Conservation (phyloP, 805 yeast species). For the Metahyphopichia silvanorum region DNA sequence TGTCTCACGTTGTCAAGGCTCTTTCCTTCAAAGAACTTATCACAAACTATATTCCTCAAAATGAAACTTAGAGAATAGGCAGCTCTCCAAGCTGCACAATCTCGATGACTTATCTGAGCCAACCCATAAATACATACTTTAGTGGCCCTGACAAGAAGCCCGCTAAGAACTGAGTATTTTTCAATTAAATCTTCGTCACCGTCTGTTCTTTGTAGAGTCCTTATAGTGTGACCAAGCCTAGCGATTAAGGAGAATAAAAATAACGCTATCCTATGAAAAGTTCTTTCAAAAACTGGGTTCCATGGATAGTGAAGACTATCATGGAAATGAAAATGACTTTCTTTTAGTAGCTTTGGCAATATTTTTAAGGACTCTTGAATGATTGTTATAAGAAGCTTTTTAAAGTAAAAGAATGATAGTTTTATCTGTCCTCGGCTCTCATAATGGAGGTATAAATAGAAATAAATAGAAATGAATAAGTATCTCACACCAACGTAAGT, state of each 20-base stretch:
- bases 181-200: not conserved
- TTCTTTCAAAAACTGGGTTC: constrained; percentile 5
- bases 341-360: constrained; percentile 6
- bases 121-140: constrained; percentile 10
- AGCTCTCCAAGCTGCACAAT: constrained; percentile 17
- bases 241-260: constrained; percentile 6
- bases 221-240: constrained; percentile 4
- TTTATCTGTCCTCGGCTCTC: constrained; percentile 5
- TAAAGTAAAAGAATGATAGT: constrained; percentile 11
- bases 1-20: not conserved
- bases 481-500: constrained; percentile 7
- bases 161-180: not conserved
- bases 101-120: constrained; percentile 11
- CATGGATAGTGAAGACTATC: constrained; percentile 8
- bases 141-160: constrained; percentile 4
- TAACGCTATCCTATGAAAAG: constrained; percentile 10
- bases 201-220: not conserved
- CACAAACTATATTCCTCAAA: constrained; percentile 6
- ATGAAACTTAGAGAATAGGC: constrained; percentile 12
- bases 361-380: constrained; percentile 10
- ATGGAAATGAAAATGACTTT: constrained; percentile 6
- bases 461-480: constrained; percentile 8
- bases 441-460: constrained; percentile 12
- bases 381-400: constrained; percentile 8
- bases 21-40: constrained; percentile 3